Evolutionary conservation across 805 yeast species (phyloP), one percentile per base, ranked within the genome.

Genomic region (Lachancea dasiensis): DNA sequence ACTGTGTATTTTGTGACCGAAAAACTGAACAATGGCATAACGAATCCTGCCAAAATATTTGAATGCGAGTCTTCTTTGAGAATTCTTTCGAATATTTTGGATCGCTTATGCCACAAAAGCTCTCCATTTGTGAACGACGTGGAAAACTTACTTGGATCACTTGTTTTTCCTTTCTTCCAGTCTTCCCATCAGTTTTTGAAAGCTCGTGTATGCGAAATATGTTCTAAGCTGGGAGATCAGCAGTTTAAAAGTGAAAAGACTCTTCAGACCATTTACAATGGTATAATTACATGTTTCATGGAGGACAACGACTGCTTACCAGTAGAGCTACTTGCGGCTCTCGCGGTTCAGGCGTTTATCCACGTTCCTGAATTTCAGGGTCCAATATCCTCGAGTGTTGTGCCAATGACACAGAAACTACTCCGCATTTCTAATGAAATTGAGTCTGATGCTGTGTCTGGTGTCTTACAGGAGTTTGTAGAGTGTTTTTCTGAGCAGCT

Each of bases 391-490:
- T 55, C 72, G 3, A 76, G 81, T 31, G 82, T 90, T 40, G 73
- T 89, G 22, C 84, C 83, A 25, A 77, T 89, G 1, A 85, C 92
- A 86, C 85, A 86, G 45, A 79, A 74, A 47, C 66, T 92, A 40
- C 67, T 90, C 47, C 73, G 72, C 7, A 63, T 90, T 31, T 79
- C 95, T 3, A 81, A 85, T 52, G 79, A 79, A 41, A 77, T 89
- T 47, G 98, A 90, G 52, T 78, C 82, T 41, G 98, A 92, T 54
- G 75, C 87, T 2, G 72, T 92, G 20, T 77, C 95, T 16, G 83
- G 81, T 17, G 95, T 90, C 5, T 86, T 90, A 81, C 97, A 90
- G 67, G 96, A 89, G 51, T 81, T 92, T 56, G 97, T 90, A 21
- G 96, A 89, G 54, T 77, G 75, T 41, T 92, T 82, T 61, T 73